Percentiles rank a stretch among this genome's conserved stretches.
Conservation (phyloP, 495 filamentous ascomycete genomes). For the Aspergillus sparsus region DNA sequence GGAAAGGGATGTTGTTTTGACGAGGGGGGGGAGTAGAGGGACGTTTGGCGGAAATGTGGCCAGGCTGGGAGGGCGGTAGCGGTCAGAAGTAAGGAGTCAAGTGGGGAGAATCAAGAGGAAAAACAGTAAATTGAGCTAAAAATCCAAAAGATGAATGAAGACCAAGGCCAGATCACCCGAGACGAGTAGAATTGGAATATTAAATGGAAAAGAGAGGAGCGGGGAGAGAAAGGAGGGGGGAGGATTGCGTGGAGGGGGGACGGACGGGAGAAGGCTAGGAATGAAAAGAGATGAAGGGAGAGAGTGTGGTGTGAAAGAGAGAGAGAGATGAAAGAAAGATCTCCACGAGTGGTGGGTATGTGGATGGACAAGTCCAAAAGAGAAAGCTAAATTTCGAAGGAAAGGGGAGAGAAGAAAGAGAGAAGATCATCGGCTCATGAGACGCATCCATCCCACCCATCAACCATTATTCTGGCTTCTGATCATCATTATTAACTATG, state of each 20-base stretch:
- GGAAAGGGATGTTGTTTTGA: conserved; percentile 4
- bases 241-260: conserved; percentile 3
- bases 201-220: neutral
- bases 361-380: conserved; percentile 6
- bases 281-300: neutral
- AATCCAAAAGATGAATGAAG: neutral
- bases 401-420: conserved; percentile 11
- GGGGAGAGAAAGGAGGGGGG: neutral
- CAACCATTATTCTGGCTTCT: neutral
- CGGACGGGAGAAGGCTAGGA: conserved; percentile 9
- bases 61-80: neutral
- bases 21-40: neutral
- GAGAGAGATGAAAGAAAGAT: neutral
- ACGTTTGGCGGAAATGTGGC: neutral
- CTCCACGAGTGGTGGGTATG: conserved; percentile 11
- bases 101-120: neutral
- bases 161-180: neutral
- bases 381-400: conserved; percentile 28
- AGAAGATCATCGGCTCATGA: conserved; percentile 9
- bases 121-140: no score
- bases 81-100: conserved; percentile 7
- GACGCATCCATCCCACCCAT: neutral
- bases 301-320: conserved; percentile 8
- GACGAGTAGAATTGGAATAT: neutral
- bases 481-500: neutral